A percentile compares a stretch with the other conserved stretches of the same genome.
Conservation (phyloP, 169 alveolate genomes). For the Eimeria tenella region DNA sequence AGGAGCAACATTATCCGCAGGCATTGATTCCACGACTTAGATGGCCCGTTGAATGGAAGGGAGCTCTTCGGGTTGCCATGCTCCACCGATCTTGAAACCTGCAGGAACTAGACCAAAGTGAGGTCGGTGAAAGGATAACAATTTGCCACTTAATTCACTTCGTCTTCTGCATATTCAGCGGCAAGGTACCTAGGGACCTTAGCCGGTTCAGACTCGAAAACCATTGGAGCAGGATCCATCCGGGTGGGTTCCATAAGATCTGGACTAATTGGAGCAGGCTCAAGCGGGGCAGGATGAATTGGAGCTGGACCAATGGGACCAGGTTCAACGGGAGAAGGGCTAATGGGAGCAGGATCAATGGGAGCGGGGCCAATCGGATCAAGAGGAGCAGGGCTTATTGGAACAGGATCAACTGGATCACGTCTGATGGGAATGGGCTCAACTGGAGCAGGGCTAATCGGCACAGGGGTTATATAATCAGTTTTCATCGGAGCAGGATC, state of each 20-base stretch:
- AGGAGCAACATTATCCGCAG: not conserved
- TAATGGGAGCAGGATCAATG: no score
- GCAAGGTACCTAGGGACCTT: conserved; percentile 24
- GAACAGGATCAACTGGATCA: not conserved
- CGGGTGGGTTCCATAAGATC: no score
- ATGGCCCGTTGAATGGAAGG: not conserved
- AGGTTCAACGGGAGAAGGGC: no score
- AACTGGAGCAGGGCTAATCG: not conserved
- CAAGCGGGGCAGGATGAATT: no score
- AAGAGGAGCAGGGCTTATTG: not conserved
- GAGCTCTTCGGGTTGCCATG: not conserved
- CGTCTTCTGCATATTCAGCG: not conserved
- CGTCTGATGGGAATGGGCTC: not conserved
- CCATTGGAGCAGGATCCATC: conserved; percentile 53
- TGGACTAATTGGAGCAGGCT: no score
- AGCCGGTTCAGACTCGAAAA: not conserved
- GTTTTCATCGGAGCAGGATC: conserved; percentile 43
- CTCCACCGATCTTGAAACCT: not conserved
- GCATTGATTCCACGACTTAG: no score
- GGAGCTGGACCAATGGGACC: no score
- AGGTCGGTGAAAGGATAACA: conserved; percentile 10
- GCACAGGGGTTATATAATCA: not conserved
- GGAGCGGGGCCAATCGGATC: not conserved
- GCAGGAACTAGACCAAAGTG: not conserved
- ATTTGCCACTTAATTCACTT: not conserved